Conservation (phyloP, 1,139 yeast species). For the Suhomyces bolitotheri region DNA sequence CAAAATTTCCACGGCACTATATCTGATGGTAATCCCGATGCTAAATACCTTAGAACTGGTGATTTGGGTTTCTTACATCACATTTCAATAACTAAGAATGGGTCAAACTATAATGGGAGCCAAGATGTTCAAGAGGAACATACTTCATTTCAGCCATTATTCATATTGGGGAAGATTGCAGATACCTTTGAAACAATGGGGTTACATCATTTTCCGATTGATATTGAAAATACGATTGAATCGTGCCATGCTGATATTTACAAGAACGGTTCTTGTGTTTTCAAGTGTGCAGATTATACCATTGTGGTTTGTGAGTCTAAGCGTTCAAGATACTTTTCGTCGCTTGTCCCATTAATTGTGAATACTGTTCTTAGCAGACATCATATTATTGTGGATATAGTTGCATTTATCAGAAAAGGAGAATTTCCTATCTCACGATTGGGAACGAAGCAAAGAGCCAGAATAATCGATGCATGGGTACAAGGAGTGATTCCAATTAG, state of each 20-base stretch:
- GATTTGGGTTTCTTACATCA: constrained; percentile 91
- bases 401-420: constrained; percentile 71
- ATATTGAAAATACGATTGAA: constrained; percentile 77
- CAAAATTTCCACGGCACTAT: constrained; percentile 58
- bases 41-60: constrained; percentile 82
- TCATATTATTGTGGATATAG: constrained; percentile 81
- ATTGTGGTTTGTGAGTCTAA: constrained; percentile 76
- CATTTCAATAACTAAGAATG: constrained; percentile 50
- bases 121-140: constrained; percentile 20
- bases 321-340: constrained; percentile 55
- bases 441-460: constrained; percentile 75
- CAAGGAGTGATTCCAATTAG: constrained; percentile 48
- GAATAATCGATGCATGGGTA: constrained; percentile 60
- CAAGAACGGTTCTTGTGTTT: constrained; percentile 64
- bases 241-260: constrained; percentile 59
- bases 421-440: constrained; percentile 68
- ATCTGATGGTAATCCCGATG: constrained; percentile 59
- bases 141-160: constrained; percentile 71
- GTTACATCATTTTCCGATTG: constrained; percentile 84
- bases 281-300: constrained; percentile 81
- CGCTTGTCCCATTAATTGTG: constrained; percentile 80
- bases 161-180: constrained; percentile 80
- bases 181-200: constrained; percentile 93
- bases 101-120: constrained; percentile 43
- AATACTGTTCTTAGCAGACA: constrained; percentile 79